These are phyloP conservation scores for Starmerella davenportii DNA, from an alignment of 805 yeast genomes.

Conservation along the genomic window DNA sequence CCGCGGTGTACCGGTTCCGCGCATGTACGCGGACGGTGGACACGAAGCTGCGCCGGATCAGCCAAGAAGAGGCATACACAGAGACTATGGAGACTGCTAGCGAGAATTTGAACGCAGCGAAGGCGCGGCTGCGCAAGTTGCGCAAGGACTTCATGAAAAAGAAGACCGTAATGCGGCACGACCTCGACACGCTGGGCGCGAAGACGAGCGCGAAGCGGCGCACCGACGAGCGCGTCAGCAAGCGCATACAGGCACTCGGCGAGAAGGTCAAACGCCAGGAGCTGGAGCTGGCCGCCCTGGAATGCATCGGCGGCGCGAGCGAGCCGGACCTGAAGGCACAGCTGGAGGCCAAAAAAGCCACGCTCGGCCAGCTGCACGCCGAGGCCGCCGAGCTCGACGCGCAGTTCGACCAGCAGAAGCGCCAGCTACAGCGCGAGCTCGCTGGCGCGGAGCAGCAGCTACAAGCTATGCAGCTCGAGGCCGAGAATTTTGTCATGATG, in stretches of 20 bases:
- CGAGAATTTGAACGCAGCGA: slow-evolving; percentile 2
- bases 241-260: slow-evolving; percentile 8
- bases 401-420: not conserved
- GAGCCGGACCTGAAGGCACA: not conserved
- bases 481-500: not conserved
- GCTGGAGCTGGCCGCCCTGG: slow-evolving; percentile 3
- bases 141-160: slow-evolving; percentile 7
- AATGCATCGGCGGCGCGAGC: not conserved
- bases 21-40: not conserved
- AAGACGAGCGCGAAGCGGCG: slow-evolving; percentile 7
- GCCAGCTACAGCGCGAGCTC: slow-evolving; percentile 1
- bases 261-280: slow-evolving; percentile 11
- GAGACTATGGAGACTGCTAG: slow-evolving; percentile 3
- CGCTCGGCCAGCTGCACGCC: slow-evolving; percentile 5
- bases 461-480: not conserved
- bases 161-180: slow-evolving; percentile 5
- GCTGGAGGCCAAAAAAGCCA: slow-evolving; percentile 1
- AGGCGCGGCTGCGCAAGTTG: slow-evolving; percentile 6
- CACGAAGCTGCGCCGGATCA: not conserved
- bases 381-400: slow-evolving; percentile 4
- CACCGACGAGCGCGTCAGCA: slow-evolving; percentile 13
- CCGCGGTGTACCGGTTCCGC: not conserved
- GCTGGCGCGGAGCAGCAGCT: not conserved
- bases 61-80: not conserved
- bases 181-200: slow-evolving; percentile 5